phyloP scores from a whole-genome alignment of 106 monocot genomes.

The Amphibolis antarctica region DNA sequence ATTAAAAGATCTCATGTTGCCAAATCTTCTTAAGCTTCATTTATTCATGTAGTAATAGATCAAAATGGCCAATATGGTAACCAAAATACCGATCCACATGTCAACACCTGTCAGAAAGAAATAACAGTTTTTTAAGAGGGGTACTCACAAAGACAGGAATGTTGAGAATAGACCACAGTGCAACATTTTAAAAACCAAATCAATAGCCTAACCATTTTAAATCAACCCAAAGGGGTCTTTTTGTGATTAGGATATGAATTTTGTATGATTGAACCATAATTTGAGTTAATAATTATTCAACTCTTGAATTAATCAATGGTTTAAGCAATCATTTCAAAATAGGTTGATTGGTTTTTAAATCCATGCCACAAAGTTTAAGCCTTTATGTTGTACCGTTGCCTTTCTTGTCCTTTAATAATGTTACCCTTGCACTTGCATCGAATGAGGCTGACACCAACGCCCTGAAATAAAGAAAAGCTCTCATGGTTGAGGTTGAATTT shows the following conservation, averaged over 20 bases:
- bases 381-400: slow-evolving; percentile 29
- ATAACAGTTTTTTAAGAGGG: no score
- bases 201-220: no score
- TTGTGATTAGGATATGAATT: no score
- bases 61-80: neutral
- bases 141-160: neutral
- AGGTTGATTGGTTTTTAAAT: no score
- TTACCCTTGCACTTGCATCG: slow-evolving; percentile 58
- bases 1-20: no score
- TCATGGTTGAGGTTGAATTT: neutral
- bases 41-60: neutral
- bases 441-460: slow-evolving; percentile 72
- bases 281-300: no score
- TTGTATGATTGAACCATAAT: no score
- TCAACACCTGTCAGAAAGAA: neutral
- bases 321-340: no score
- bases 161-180: neutral
- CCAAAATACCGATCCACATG: neutral
- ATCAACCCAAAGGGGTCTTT: no score
- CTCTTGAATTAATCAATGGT: no score
- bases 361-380: neutral
- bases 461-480: slow-evolving; percentile 16
- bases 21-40: no score
- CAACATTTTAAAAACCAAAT: no score
- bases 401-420: slow-evolving; percentile 27